These are phyloP conservation scores for Thalassiosira sp. DNA, from an alignment of 352 stramenopile genomes.

Conservation along the genomic window DNA sequence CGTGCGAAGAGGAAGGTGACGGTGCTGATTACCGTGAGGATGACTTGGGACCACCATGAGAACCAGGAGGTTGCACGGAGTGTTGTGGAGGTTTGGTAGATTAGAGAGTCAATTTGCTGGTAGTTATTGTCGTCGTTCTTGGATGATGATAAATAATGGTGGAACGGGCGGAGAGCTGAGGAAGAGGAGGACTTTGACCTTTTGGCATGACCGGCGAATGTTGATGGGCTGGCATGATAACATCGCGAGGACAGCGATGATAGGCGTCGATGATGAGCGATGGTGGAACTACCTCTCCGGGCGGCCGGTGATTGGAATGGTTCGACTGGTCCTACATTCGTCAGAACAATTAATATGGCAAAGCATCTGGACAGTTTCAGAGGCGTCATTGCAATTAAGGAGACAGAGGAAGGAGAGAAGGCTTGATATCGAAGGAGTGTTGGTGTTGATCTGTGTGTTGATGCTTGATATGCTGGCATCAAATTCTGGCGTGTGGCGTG, in stretches of 20 bases:
- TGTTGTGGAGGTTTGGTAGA: constrained; percentile 44
- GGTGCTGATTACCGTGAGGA: constrained; percentile 69
- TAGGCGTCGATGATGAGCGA: neutral
- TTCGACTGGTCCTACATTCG: neutral
- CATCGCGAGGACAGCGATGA: neutral
- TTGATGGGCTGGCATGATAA: neutral
- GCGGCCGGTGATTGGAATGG: neutral
- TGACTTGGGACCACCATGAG: constrained; percentile 82
- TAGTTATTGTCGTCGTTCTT: neutral
- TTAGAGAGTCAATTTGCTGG: constrained; percentile 37
- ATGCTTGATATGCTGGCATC: no score
- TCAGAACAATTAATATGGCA: neutral
- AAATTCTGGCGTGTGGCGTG: no score
- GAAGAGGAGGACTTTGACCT: neutral
- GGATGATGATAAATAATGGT: no score
- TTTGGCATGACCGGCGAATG: no score
- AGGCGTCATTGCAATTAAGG: no score
- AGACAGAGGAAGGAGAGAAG: no score
- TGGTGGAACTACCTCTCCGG: neutral
- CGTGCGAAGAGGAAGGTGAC: constrained; percentile 78
- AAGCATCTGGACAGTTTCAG: no score
- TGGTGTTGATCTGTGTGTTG: no score
- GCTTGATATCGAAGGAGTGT: no score
- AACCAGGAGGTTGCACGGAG: constrained; percentile 62
- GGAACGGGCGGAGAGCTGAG: neutral